These are phyloP conservation scores for Lagenaria siceraria DNA, from an alignment of 306 rosid genomes.

Conservation along the genomic window DNA sequence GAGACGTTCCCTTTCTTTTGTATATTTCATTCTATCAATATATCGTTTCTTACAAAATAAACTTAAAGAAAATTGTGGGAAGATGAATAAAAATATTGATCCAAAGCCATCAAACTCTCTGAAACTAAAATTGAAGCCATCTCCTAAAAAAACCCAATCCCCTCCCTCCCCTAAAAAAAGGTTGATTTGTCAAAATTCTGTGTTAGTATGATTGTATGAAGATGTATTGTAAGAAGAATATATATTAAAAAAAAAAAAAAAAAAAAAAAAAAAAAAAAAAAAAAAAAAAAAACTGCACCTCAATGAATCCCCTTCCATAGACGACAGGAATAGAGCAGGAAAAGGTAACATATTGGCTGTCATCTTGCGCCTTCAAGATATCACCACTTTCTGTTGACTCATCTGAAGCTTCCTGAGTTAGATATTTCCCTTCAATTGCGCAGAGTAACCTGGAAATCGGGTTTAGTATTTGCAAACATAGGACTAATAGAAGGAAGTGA, in stretches of 20 bases:
- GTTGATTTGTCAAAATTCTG: too few species aligned
- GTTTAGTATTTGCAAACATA: neutral
- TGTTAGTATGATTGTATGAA: too few species aligned
- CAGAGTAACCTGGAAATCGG: conserved; percentile 59
- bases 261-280: too few species aligned
- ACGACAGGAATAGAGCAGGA: conserved; percentile 49
- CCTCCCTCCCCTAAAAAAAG: too few species aligned
- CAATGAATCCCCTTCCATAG: conserved; percentile 79
- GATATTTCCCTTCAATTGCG: conserved; percentile 79
- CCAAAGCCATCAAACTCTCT: too few species aligned
- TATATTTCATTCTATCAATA: neutral
- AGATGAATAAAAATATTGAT: neutral
- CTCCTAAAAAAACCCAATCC: too few species aligned
- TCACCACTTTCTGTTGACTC: conserved; percentile 39
- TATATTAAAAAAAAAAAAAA: too few species aligned
- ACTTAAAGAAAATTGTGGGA: neutral
- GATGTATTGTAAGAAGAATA: too few species aligned
- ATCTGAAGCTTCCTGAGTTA: conserved; percentile 38
- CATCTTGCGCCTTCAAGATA: too few species aligned
- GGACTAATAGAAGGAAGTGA: neutral
- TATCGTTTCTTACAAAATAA: neutral
- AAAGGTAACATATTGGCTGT: conserved; percentile 45
- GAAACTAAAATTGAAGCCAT: too few species aligned
- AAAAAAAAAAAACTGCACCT: conserved; percentile 34
- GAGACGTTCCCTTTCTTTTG: neutral